Evolutionary conservation across 1,284 basidiomycete genomes (phyloP), one percentile per base, ranked within the genome.

Genomic region (Naganishia sp.): DNA sequence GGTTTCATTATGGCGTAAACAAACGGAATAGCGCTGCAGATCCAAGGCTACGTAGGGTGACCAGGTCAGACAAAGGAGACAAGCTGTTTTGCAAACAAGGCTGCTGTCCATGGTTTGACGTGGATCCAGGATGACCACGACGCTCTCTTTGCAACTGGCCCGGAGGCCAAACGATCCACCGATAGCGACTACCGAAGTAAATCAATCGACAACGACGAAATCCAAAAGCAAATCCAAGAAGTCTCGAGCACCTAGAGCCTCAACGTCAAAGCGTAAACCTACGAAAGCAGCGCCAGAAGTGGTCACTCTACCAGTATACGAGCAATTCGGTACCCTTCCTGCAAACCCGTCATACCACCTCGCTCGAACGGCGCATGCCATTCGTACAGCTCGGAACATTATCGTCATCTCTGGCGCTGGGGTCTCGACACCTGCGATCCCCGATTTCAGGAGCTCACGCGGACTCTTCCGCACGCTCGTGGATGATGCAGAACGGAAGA

Each of bases 331-430:
- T 21, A 59, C 21, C 16, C 16, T 69, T 13, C 60, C 68, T 23
- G 28, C 25, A 15, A 65, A 69, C 43, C 54, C 66, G 28, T 46
- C 53, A 0, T 65, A 64, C 43, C 60, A 65, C 44, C 55, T 73
- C 25, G 63, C 49, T 10, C 65, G 69, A 13, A 69, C 73, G 25
- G 72, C 73, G 13, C 63, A 71, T 13, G 71, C 89, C 23, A 86
- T 94, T 56, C 78, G 89, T 68, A 88, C 88, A 74, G 89, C 92
- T 3, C 88, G 86, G 75, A 84, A 90, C 55, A 86, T 95, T 72
- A 89, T 92, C 31, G 88, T 94, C 70, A 85, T 95, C 52, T 92
- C 69, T 91, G 92, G 92, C 68, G 94, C 94, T 60, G 94, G 94
- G 39, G 91, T 96, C 69, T 94, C 91, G 57, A 92, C 94, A 2